Base-by-base conservation (phyloP, 2,329 filamentous ascomycete species). In the Fusarium sp. region DNA sequence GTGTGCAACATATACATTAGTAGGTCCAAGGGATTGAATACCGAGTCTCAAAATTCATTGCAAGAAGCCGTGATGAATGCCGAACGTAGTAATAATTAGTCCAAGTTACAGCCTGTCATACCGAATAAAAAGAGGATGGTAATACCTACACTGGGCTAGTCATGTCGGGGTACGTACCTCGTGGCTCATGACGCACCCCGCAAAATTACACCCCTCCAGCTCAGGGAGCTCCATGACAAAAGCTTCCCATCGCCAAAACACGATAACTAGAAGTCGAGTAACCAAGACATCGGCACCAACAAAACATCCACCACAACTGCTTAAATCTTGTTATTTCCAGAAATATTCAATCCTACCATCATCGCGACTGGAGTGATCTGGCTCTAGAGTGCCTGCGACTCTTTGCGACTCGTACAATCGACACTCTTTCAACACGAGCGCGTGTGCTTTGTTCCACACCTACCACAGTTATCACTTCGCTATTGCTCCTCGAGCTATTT, bases 141-240 rank as follows among this genome's bases (percentile, higher is more conserved):
- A n/a, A 36, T 41, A 15, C n/a, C 26, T 45, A 34, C 32, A 17
- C 32, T 34, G 32, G 32, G 32, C 32, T 34, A 34, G 32, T 34
- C 30, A 39, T 39, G 34, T 28, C 8, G 6, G 20, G 45, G 50
- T 64, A 72, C 65, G 32, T 73, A 60, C 52, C 57, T 50, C 20
- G 32, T 41, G 38, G 34, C 39, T 52, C 22, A 66, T 36, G 48
- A 44, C 55, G 67, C 67, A 75, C 70, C 73, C 73, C 70, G 70
- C 73, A 72, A 62, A 67, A 62, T 30, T 54, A 44, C 67, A 75
- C 73, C 73, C 73, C 73, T 76, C 73, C 70, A 76, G 73, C 73
- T 75, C 20, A 52, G 24, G 45, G 64, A 74, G 71, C 71, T 72
- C 44, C 58, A 63, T 52, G 44, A 42, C 41, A 57, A 74, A 62